These are phyloP conservation scores for Euphrasia confusa DNA, from an alignment of 257 asterid genomes.

Conservation along the genomic window DNA sequence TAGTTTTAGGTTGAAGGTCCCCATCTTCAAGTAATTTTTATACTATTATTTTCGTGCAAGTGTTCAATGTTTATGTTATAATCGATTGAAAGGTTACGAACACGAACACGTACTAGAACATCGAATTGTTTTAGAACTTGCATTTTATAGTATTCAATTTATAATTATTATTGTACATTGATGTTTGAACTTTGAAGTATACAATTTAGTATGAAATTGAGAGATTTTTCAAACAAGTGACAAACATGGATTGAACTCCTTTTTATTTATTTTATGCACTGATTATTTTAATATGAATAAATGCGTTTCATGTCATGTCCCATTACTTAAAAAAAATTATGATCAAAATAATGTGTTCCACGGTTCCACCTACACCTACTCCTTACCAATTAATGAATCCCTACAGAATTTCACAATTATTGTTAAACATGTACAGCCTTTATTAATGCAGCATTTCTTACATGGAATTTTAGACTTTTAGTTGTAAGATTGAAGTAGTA, in stretches of 20 bases:
- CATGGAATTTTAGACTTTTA: too few species aligned
- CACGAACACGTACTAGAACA: not conserved
- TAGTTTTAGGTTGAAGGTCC: not conserved
- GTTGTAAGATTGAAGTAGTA: too few species aligned
- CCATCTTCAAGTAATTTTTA: constrained; percentile 24
- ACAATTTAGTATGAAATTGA: not conserved
- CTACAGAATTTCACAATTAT: not conserved
- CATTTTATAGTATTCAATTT: not conserved
- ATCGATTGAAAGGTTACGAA: constrained; percentile 18
- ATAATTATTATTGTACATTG: not conserved
- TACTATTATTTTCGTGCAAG: not conserved
- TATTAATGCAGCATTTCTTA: too few species aligned
- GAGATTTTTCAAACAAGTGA: constrained; percentile 3
- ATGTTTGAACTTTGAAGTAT: not conserved
- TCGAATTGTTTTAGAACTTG: not conserved
- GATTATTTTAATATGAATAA: not conserved
- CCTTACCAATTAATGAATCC: constrained; percentile 18
- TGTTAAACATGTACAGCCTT: not conserved
- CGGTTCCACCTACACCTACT: too few species aligned
- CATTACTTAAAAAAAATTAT: not conserved
- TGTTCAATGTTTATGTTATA: constrained; percentile 1
- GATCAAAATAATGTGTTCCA: constrained; percentile 21
- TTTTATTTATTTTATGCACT: not conserved
- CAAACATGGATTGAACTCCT: not conserved
- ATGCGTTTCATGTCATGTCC: constrained; percentile 24